Evolutionary conservation across 352 stramenopile genomes (phyloP).

Genomic region (Phytopythium delawarense): DNA sequence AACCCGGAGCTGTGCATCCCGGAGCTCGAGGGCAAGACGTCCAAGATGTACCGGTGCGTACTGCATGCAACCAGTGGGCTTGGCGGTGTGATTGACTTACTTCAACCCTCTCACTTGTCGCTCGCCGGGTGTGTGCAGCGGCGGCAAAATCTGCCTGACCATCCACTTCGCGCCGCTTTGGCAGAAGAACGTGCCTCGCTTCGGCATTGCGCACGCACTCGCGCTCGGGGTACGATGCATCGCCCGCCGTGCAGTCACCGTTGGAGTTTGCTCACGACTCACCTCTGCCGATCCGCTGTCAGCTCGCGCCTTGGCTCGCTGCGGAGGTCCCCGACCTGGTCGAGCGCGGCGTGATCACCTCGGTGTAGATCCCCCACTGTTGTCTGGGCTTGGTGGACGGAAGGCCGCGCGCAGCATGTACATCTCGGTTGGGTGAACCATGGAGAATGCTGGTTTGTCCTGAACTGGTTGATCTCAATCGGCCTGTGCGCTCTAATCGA

Average conservation of each 20-base stretch:
- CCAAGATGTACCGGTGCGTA: conserved; percentile 86
- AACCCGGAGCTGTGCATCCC: conserved; percentile 84
- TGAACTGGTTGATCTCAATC: not conserved
- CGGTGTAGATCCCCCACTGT: conserved; percentile 31
- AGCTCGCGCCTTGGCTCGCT: conserved; percentile 85
- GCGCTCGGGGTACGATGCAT: conserved; percentile 59
- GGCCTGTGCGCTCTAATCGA: not conserved
- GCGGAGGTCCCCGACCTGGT: conserved; percentile 85
- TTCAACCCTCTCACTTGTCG: not conserved
- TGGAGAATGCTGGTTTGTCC: not conserved
- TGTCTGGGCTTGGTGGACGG: not conserved
- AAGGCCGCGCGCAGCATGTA: no score
- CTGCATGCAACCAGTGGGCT: not conserved
- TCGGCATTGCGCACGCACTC: conserved; percentile 82
- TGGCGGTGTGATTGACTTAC: not conserved
- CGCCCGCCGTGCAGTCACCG: not conserved
- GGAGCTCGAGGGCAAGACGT: conserved; percentile 86
- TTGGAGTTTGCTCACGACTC: conserved; percentile 2
- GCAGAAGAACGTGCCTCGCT: conserved; percentile 86
- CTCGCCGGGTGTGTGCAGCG: conserved; percentile 16
- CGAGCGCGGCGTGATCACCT: conserved; percentile 67
- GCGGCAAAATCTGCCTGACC: conserved; percentile 86
- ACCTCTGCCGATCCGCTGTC: conserved; percentile 4
- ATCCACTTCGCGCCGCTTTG: conserved; percentile 89
- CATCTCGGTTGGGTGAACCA: not conserved